Percentiles rank a stretch among this genome's conserved stretches.
Conservation (phyloP, 2,329 filamentous ascomycete species). For the Neobulgaria alba region DNA sequence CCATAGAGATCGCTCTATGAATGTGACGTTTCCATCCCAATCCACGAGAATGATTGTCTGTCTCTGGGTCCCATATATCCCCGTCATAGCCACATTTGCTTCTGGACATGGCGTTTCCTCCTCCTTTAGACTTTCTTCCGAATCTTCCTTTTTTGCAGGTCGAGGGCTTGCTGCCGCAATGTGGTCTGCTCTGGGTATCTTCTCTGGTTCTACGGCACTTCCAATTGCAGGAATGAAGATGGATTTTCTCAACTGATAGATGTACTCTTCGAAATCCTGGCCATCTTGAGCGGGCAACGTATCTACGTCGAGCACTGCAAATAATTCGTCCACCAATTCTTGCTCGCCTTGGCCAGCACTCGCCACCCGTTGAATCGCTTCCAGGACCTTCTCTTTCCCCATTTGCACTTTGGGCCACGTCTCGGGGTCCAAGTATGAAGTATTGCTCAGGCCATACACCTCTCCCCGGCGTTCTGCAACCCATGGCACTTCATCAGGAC, state of each 20-base stretch:
- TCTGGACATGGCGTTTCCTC: slow-evolving; percentile 32
- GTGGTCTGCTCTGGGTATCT: slow-evolving; percentile 34
- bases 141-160: slow-evolving; percentile 22
- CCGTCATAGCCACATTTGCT: slow-evolving; percentile 41
- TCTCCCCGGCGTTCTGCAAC: slow-evolving; percentile 43
- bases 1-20: slow-evolving; percentile 51
- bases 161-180: slow-evolving; percentile 27
- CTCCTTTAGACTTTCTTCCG: slow-evolving; percentile 26
- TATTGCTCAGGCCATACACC: slow-evolving; percentile 55
- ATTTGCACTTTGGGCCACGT: slow-evolving; percentile 54
- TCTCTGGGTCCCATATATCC: slow-evolving; percentile 56
- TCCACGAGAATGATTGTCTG: slow-evolving; percentile 56
- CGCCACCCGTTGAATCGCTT: slow-evolving; percentile 36
- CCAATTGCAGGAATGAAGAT: slow-evolving; percentile 54
- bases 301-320: slow-evolving; percentile 47
- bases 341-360: slow-evolving; percentile 34
- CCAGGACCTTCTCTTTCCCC: slow-evolving; percentile 32
- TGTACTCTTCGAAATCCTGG: slow-evolving; percentile 43
- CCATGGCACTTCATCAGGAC: slow-evolving; percentile 47
- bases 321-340: slow-evolving; percentile 42
- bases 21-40: slow-evolving; percentile 53
- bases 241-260: slow-evolving; percentile 46
- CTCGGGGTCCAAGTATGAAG: slow-evolving; percentile 43
- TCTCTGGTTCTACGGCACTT: slow-evolving; percentile 26
- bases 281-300: slow-evolving; percentile 36